A percentile compares a stretch with the other conserved stretches of the same genome.
These are phyloP conservation scores for Leccinellum albellum DNA, from an alignment of 768 basidiomycete genomes.

Conservation along the genomic window DNA sequence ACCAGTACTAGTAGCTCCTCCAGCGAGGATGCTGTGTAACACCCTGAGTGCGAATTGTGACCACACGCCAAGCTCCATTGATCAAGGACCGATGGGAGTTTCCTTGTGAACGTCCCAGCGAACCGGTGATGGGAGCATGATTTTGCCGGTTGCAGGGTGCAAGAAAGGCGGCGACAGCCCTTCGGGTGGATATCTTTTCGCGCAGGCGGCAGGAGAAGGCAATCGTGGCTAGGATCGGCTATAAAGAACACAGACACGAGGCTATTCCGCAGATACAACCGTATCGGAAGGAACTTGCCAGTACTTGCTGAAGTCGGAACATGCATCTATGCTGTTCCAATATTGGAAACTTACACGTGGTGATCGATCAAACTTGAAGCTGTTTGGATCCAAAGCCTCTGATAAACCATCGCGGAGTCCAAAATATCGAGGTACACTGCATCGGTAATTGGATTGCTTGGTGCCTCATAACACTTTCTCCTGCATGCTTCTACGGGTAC, in stretches of 20 bases:
- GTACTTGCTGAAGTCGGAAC: not conserved
- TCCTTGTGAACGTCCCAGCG: not conserved
- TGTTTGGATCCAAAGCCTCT: not conserved
- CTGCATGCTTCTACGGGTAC: not conserved
- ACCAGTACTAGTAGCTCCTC: no score
- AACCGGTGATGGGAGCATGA: not conserved
- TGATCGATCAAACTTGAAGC: not conserved
- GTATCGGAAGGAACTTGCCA: not conserved
- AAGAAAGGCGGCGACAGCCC: not conserved
- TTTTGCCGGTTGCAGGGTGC: not conserved
- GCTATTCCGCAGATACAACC: not conserved
- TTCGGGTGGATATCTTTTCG: not conserved
- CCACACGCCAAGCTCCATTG: not conserved
- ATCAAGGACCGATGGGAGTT: not conserved
- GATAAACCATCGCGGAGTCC: not conserved
- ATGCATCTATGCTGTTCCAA: not conserved
- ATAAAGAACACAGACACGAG: not conserved
- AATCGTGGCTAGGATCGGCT: not conserved
- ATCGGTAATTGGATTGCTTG: conserved; percentile 1
- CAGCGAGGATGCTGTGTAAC: not conserved
- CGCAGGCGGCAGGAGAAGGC: not conserved
- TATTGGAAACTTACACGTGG: not conserved
- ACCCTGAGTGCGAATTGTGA: not conserved
- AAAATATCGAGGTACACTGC: not conserved
- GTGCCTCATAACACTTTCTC: not conserved